Percentiles rank a stretch among this genome's conserved stretches.
These are phyloP conservation scores for Yarrowia phangngaensis DNA, from an alignment of 805 yeast genomes.

Conservation along the genomic window DNA sequence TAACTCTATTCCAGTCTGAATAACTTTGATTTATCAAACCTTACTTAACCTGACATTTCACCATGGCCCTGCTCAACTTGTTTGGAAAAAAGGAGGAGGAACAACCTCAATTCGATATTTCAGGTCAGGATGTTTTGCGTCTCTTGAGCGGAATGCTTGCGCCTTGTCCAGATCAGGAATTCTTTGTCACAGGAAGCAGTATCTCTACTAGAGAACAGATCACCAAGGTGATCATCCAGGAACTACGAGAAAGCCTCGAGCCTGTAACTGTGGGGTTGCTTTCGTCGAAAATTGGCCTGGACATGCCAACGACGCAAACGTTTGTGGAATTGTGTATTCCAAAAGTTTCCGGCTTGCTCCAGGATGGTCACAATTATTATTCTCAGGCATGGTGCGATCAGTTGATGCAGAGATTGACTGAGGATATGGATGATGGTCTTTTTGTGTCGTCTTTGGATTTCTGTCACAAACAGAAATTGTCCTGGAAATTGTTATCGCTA, in stretches of 20 bases:
- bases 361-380: constrained; percentile 16
- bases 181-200: constrained; percentile 10
- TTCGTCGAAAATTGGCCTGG: constrained; percentile 5
- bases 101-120: constrained; percentile 2
- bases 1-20: no score
- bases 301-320: constrained; percentile 8
- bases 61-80: constrained; percentile 13
- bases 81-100: constrained; percentile 7
- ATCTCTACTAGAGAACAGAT: constrained; percentile 19
- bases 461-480: constrained; percentile 14
- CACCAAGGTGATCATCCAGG: constrained; percentile 13
- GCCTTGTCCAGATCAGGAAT: constrained; percentile 16
- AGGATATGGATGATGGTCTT: background rate
- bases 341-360: constrained; percentile 5
- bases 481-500: constrained; percentile 10
- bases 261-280: constrained; percentile 18
- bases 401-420: background rate
- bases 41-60: no score
- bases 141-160: constrained; percentile 9
- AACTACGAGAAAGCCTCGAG: constrained; percentile 10
- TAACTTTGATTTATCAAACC: no score
- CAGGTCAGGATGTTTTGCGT: constrained; percentile 19
- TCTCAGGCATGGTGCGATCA: constrained; percentile 20
- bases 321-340: constrained; percentile 15
- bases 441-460: constrained; percentile 12